Conservation (phyloP, 2,329 filamentous ascomycete species). For the Xylaria sp. region DNA sequence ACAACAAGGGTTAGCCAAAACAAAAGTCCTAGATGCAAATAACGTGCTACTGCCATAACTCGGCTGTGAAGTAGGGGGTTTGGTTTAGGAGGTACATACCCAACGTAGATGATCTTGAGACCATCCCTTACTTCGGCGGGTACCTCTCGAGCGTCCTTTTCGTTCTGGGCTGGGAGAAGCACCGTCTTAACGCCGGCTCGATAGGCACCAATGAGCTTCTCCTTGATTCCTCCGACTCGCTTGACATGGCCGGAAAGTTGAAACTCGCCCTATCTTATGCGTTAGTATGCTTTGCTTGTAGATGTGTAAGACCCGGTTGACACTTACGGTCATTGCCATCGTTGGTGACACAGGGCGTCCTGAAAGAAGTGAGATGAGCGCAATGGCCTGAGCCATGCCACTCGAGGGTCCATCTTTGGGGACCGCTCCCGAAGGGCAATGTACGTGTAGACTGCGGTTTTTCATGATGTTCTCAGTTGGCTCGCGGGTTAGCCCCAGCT, state of each 20-base stretch:
- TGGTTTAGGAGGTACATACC: slow-evolving; percentile 63
- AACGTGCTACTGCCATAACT: not conserved
- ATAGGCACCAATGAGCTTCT: slow-evolving; percentile 95
- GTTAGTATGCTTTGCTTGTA: slow-evolving; percentile 38
- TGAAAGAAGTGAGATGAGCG: slow-evolving; percentile 88
- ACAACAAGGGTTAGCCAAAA: slow-evolving; percentile 33
- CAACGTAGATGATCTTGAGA: slow-evolving; percentile 87
- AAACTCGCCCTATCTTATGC: slow-evolving; percentile 66
- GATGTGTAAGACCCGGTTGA: slow-evolving; percentile 28
- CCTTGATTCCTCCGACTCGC: slow-evolving; percentile 96
- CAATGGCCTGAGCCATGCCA: slow-evolving; percentile 92
- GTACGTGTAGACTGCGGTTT: slow-evolving; percentile 90
- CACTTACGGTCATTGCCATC: slow-evolving; percentile 88
- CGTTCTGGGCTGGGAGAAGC: slow-evolving; percentile 84
- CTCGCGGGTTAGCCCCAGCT: slow-evolving; percentile 83
- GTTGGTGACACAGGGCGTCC: slow-evolving; percentile 87
- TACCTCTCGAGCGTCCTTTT: slow-evolving; percentile 91
- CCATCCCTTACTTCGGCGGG: slow-evolving; percentile 89
- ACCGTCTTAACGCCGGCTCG: slow-evolving; percentile 96
- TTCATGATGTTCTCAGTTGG: slow-evolving; percentile 95
- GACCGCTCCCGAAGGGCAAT: slow-evolving; percentile 93
- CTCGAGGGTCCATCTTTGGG: slow-evolving; percentile 92
- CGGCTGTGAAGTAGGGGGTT: slow-evolving; percentile 6
- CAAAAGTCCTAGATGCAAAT: slow-evolving; percentile 10
- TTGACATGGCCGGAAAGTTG: slow-evolving; percentile 89